A percentile compares a stretch with the other conserved stretches of the same genome.
phyloP scores from a whole-genome alignment of 176 grass and related monocot genomes.

The Luzula sylvatica region DNA sequence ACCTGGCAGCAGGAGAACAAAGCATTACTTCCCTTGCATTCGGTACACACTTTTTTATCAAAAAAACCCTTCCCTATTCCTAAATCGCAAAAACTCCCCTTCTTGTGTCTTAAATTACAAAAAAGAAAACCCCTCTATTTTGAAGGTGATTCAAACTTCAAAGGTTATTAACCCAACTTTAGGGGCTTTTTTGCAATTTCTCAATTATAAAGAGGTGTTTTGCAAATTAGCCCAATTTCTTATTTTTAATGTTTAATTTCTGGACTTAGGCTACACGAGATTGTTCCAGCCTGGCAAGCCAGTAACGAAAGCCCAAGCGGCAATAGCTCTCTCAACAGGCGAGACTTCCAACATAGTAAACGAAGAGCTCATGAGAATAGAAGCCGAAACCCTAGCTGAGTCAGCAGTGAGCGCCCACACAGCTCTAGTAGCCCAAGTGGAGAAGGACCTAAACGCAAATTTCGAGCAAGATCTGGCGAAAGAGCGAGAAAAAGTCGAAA shows the following conservation, averaged over 20 bases:
- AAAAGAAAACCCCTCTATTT: too few relatives aligned
- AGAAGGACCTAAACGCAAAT: slow-evolving; percentile 68
- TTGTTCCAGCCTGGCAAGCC: slow-evolving; percentile 92
- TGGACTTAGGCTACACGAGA: slow-evolving; percentile 75
- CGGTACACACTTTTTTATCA: slow-evolving; percentile 36
- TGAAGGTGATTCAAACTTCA: too few relatives aligned
- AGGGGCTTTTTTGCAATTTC: too few relatives aligned
- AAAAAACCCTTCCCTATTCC: background rate
- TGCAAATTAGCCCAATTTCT: background rate
- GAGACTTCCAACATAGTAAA: slow-evolving; percentile 65
- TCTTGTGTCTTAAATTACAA: too few relatives aligned
- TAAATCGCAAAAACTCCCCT: too few relatives aligned
- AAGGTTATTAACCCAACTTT: too few relatives aligned
- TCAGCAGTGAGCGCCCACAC: slow-evolving; percentile 83
- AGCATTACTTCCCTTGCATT: slow-evolving; percentile 91
- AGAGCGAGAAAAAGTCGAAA: slow-evolving; percentile 69
- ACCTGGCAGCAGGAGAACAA: slow-evolving; percentile 72
- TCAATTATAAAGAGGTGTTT: too few relatives aligned
- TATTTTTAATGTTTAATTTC: background rate
- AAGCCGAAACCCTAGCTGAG: slow-evolving; percentile 89
- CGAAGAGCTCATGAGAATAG: slow-evolving; percentile 81
- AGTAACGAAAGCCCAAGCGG: slow-evolving; percentile 89
- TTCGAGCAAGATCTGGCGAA: slow-evolving; percentile 65
- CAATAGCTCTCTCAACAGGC: slow-evolving; percentile 73
- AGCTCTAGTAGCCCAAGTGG: slow-evolving; percentile 68